A percentile compares a stretch with the other conserved stretches of the same genome.
phyloP scores from a whole-genome alignment of 176 grass and related monocot species.

The Oropetium thomaeum region DNA sequence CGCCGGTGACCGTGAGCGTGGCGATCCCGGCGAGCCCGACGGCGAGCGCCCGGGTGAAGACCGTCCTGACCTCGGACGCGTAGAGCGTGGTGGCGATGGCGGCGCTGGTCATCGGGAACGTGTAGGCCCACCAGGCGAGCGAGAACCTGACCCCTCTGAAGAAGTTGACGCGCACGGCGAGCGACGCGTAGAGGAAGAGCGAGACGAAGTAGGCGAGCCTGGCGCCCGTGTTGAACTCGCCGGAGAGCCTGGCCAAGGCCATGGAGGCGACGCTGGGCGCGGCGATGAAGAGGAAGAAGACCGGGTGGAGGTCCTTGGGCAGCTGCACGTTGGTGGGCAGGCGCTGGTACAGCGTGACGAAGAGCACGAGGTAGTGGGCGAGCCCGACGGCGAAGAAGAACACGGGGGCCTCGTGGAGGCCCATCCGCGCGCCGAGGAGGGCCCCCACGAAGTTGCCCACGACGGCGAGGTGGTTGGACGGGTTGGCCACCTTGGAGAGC shows the following conservation, averaged over 20 bases:
- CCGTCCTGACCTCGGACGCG: conserved; percentile 46
- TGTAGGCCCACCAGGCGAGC: conserved; percentile 90
- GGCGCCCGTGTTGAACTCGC: conserved; percentile 47
- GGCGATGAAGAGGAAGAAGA: conserved; percentile 79
- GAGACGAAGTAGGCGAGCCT: conserved; percentile 67
- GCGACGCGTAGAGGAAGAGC: conserved; percentile 61
- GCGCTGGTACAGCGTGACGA: conserved; percentile 77
- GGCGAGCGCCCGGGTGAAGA: conserved; percentile 36
- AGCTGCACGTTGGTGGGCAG: conserved; percentile 52
- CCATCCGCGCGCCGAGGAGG: conserved; percentile 46
- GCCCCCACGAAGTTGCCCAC: conserved; percentile 68
- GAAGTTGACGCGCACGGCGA: conserved; percentile 52
- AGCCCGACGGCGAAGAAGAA: conserved; percentile 66
- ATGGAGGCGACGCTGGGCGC: conserved; percentile 55
- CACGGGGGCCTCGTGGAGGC: conserved; percentile 42
- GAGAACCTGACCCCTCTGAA: conserved; percentile 60
- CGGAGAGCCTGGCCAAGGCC: conserved; percentile 50
- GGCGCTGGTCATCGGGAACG: conserved; percentile 64
- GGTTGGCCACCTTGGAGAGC: conserved; percentile 68
- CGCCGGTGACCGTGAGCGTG: conserved; percentile 44
- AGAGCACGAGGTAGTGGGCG: conserved; percentile 67
- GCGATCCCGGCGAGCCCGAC: conserved; percentile 52
- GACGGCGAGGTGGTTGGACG: conserved; percentile 66
- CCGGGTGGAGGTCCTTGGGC: conserved; percentile 63
- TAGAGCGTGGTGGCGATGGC: conserved; percentile 60